Conservation (phyloP, 2,329 filamentous ascomycete genomes). For the Pseudocercospora crystallina region DNA sequence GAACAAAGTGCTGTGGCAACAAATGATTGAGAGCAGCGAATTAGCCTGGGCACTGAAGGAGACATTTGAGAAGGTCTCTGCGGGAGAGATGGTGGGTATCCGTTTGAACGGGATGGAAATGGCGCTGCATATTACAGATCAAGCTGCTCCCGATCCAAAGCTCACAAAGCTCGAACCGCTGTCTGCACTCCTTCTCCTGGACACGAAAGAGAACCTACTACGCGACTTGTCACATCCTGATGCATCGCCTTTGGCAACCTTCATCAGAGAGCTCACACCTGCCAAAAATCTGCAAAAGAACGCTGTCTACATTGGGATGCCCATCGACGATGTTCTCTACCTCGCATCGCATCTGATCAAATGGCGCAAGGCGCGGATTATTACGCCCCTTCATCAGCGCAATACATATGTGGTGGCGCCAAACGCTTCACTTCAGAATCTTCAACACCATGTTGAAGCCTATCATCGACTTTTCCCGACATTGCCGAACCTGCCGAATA, state of each 20-base stretch:
- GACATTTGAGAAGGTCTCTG: slow-evolving; percentile 24
- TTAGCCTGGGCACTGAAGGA: slow-evolving; percentile 35
- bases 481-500: slow-evolving; percentile 77
- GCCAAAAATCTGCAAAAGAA: slow-evolving; percentile 71
- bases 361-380: slow-evolving; percentile 89
- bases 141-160: neutral
- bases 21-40: slow-evolving; percentile 31
- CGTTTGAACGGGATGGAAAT: slow-evolving; percentile 70
- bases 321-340: slow-evolving; percentile 76
- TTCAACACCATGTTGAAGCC: slow-evolving; percentile 66
- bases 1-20: slow-evolving; percentile 39
- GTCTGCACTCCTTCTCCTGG: slow-evolving; percentile 80
- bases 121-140: slow-evolving; percentile 60
- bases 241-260: slow-evolving; percentile 74
- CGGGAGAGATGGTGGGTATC: slow-evolving; percentile 25
- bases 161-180: slow-evolving; percentile 55
- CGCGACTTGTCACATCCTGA: slow-evolving; percentile 69
- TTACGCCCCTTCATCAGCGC: slow-evolving; percentile 83
- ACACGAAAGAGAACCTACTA: slow-evolving; percentile 79
- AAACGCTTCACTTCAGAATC: slow-evolving; percentile 74
- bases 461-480: slow-evolving; percentile 82
- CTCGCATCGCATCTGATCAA: slow-evolving; percentile 93
- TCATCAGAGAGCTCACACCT: slow-evolving; percentile 59
- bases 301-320: slow-evolving; percentile 68
- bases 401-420: slow-evolving; percentile 91